Evolutionary conservation across 495 filamentous ascomycete genomes (phyloP).

Genomic region (Sphaerosporella brunnea): DNA sequence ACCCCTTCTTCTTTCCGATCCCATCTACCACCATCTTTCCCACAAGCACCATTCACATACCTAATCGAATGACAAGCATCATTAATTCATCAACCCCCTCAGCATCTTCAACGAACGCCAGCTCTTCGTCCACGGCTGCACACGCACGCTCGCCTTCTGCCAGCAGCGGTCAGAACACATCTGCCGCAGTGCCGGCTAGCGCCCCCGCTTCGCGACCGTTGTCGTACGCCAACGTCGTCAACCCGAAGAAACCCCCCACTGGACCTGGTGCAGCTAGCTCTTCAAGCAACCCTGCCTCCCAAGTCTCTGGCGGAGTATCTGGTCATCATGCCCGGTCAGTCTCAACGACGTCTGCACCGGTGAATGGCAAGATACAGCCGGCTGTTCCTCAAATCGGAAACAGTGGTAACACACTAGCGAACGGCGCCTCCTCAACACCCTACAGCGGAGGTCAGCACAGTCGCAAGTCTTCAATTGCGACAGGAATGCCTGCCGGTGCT

Average conservation of each 20-base stretch:
- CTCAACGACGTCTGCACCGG: slow-evolving; percentile 22
- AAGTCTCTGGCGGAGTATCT: slow-evolving; percentile 18
- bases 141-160: slow-evolving; percentile 24
- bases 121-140: slow-evolving; percentile 17
- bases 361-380: slow-evolving; percentile 25
- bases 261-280: slow-evolving; percentile 2
- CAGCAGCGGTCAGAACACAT: slow-evolving; percentile 25
- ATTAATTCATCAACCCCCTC: slow-evolving; percentile 21
- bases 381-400: slow-evolving; percentile 16
- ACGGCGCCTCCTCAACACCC: slow-evolving; percentile 13
- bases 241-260: slow-evolving; percentile 15
- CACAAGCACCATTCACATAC: slow-evolving; percentile 19
- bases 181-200: slow-evolving; percentile 27
- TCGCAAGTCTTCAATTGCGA: slow-evolving; percentile 24
- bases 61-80: slow-evolving; percentile 27
- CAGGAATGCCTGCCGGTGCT: slow-evolving; percentile 25
- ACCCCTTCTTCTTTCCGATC: slow-evolving; percentile 1
- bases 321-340: slow-evolving; percentile 25
- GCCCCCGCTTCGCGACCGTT: slow-evolving; percentile 25
- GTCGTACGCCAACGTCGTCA: slow-evolving; percentile 24
- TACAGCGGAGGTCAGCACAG: slow-evolving; percentile 20
- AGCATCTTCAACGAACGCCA: slow-evolving; percentile 20
- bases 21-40: slow-evolving; percentile 11
- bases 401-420: slow-evolving; percentile 18
- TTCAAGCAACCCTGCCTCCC: slow-evolving; percentile 7